These are phyloP conservation scores for Monosporascus sp. DNA, from an alignment of 2,329 filamentous ascomycete species.

Conservation along the genomic window DNA sequence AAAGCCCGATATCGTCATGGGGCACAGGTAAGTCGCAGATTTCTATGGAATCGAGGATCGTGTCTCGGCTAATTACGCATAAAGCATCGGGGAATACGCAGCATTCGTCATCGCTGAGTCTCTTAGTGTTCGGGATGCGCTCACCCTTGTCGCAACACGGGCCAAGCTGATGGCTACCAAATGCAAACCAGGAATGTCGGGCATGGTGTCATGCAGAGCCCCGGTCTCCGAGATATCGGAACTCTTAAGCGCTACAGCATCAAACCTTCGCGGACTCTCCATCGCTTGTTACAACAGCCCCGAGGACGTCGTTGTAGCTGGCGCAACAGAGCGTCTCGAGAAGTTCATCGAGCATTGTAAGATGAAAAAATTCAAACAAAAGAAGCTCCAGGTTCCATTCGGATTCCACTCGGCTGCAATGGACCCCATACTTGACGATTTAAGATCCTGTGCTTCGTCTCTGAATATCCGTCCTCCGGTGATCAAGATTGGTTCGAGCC, in stretches of 20 bases:
- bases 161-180: constrained; percentile 15
- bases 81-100: constrained; percentile 22
- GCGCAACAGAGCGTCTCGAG: constrained; percentile 13
- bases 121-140: constrained; percentile 12
- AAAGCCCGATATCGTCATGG: constrained; percentile 15
- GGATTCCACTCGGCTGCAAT: constrained; percentile 26
- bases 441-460: constrained; percentile 3
- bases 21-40: constrained; percentile 15
- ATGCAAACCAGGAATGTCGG: constrained; percentile 8
- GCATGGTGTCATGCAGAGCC: constrained; percentile 17
- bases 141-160: constrained; percentile 17
- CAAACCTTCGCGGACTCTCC: constrained; percentile 5
- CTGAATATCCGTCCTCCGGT: constrained; percentile 1
- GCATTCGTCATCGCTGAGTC: constrained; percentile 15
- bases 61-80: neutral
- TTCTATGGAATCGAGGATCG: neutral
- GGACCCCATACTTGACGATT: constrained; percentile 18
- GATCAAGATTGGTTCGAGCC: constrained; percentile 12
- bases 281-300: constrained; percentile 28
- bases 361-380: constrained; percentile 16
- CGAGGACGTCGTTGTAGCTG: constrained; percentile 24
- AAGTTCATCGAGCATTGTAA: constrained; percentile 12
- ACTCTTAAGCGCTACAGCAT: neutral
- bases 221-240: constrained; percentile 8
- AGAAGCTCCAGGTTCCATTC: constrained; percentile 19